Base-by-base conservation (phyloP, 176 grass and related monocot genomes). In the Stipa capillata region DNA sequence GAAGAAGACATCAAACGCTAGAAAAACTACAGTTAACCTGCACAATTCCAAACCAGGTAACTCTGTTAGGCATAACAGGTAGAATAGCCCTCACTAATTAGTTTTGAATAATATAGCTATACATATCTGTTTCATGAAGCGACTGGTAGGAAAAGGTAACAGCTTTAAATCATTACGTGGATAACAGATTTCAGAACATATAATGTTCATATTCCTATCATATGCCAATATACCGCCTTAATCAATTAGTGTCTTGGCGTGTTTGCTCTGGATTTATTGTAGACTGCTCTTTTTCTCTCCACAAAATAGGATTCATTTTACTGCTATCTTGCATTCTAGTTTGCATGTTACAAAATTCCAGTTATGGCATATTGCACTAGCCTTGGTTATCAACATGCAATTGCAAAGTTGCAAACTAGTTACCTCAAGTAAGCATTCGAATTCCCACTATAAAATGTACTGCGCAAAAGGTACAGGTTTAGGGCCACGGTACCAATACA, bases 1-100 rank as follows among this genome's bases (percentile, higher is more conserved):
- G 31, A 99, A 91, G 80, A 96, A 91, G 41, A 95, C 92, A 80
- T 99, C 97, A 76, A 96, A 93, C 6, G 90, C 84, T 45, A 99
- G 90, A 47, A 99, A 99, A 65, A 96, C 77, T 55, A 96, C 79
- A 0, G 86, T 87, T 56, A 99, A 71, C 92, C 97, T 99, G 75
- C 82, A 81, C 66, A 78, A 44, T 75, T 76, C 48, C 43, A 4
- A 83, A 67, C 6, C 37, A 75, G 12, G 56, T 33, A 65, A 39
- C 8, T 56, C 7, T 64, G 40, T 50, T 64, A 36, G 39, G 21
- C 23, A 35, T 51, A 40, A 65, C 9, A 62, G 44, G 29, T 36
- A 35, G 8, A n/a, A 49, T 12, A 73, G 15, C 54, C 37, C 55
- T 56, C 27, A 51, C 27, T 25, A 78, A 58, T 20, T 44, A 34